Conservation (phyloP, 306 rosid species). For the Pyrus bretschneideri region DNA sequence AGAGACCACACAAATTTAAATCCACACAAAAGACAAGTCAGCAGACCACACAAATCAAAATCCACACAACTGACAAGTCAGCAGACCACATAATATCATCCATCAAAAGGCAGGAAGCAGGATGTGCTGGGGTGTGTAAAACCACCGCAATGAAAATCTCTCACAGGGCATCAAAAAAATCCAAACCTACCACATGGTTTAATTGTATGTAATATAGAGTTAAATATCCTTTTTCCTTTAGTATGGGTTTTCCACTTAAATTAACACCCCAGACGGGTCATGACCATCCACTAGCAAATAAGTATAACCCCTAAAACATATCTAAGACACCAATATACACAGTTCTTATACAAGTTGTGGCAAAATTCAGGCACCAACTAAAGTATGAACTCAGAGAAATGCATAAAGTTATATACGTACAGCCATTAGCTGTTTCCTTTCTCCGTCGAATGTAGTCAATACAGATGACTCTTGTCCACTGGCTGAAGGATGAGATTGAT, state of each 20-base stretch:
- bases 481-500: constrained; percentile 25
- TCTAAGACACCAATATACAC: background rate
- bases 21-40: background rate
- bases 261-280: background rate
- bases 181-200: background rate
- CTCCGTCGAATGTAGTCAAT: constrained; percentile 47
- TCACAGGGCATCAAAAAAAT: background rate
- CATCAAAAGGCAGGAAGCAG: constrained; percentile 10
- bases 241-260: background rate
- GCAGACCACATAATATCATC: background rate
- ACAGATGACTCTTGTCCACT: constrained; percentile 40
- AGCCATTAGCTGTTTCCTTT: constrained; percentile 47
- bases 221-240: background rate
- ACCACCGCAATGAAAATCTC: background rate
- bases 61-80: constrained; percentile 18
- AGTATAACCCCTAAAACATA: background rate
- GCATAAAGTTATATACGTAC: constrained; percentile 31
- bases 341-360: background rate
- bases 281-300: background rate
- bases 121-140: background rate
- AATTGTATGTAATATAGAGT: background rate
- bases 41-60: background rate
- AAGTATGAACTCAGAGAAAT: background rate
- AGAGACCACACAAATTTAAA: background rate
- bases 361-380: background rate